These are phyloP conservation scores for Dunaliella salina DNA, from an alignment of 163 green algal species.

Conservation along the genomic window DNA sequence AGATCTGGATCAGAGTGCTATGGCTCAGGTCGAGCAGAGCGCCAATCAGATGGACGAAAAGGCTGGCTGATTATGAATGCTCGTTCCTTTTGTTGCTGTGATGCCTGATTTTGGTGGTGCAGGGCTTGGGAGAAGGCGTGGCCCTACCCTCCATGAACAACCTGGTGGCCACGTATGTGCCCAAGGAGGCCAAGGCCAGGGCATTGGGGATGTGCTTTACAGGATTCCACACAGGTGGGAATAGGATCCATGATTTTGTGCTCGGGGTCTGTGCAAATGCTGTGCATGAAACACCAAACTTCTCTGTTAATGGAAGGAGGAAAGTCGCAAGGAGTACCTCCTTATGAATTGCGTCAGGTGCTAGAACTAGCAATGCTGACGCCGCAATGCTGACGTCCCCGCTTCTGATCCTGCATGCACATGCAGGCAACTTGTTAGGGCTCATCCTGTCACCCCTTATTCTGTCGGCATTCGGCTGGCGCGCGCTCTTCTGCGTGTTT, in stretches of 20 bases:
- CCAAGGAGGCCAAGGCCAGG: conserved; percentile 30
- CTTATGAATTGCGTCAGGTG: too few relatives aligned
- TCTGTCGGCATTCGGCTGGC: conserved; percentile 64
- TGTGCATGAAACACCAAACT: too few relatives aligned
- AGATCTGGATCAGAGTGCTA: too few relatives aligned
- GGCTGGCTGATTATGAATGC: background rate
- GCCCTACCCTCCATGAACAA: conserved; percentile 79
- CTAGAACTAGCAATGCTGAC: background rate
- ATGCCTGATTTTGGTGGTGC: conserved; percentile 6
- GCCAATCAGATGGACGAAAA: too few relatives aligned
- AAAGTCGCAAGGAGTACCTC: too few relatives aligned
- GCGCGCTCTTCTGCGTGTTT: conserved; percentile 72
- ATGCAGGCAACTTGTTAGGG: conserved; percentile 77
- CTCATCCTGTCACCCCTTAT: conserved; percentile 76
- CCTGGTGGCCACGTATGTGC: conserved; percentile 63
- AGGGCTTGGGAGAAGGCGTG: conserved; percentile 80
- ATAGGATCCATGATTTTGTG: too few relatives aligned
- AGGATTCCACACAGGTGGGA: conserved; percentile 73
- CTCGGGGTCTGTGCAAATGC: too few relatives aligned
- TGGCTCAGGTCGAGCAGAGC: too few relatives aligned
- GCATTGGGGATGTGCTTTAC: conserved; percentile 73
- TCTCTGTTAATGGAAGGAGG: too few relatives aligned
- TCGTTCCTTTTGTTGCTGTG: conserved; percentile 7
- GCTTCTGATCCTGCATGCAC: background rate
- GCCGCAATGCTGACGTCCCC: background rate